Conservation (phyloP, 768 basidiomycete genomes). For the Serendipita sp. region DNA sequence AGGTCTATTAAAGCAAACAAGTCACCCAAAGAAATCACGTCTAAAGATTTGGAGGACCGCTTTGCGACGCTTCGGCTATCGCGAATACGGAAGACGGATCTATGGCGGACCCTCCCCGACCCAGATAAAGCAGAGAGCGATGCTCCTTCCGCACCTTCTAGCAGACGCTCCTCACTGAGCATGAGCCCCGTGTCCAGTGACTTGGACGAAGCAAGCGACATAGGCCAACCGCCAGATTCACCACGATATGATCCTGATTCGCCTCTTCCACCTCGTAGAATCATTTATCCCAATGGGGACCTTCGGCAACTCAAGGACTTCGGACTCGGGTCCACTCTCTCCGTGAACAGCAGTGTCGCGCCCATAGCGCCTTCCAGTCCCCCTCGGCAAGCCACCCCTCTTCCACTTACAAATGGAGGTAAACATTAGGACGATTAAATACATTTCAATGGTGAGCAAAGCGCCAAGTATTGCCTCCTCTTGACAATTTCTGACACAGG, state of each 20-base stretch:
- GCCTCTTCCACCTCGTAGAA: neutral
- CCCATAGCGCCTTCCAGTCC: neutral
- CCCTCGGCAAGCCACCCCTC: neutral
- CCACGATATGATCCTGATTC: slow-evolving; percentile 3
- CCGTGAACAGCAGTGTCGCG: neutral
- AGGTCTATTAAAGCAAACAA: neutral
- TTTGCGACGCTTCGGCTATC: slow-evolving; percentile 1
- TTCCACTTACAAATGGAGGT: neutral
- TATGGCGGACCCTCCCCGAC: neutral
- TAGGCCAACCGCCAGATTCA: neutral
- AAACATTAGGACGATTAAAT: neutral
- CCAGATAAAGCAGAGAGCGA: slow-evolving; percentile 1
- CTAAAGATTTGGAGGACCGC: neutral
- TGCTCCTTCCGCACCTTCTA: neutral
- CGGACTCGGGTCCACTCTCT: neutral
- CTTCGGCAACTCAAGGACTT: slow-evolving; percentile 2
- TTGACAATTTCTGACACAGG: too few relatives aligned
- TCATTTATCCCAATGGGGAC: neutral
- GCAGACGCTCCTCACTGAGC: neutral
- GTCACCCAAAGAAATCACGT: neutral
- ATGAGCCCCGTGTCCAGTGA: slow-evolving; percentile 3
- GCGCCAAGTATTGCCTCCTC: too few relatives aligned
- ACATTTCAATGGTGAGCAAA: too few relatives aligned
- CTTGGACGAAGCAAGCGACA: slow-evolving; percentile 5
- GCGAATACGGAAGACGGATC: neutral